Conservation (phyloP, 495 filamentous ascomycete genomes). For the Cladorrhinum samala region DNA sequence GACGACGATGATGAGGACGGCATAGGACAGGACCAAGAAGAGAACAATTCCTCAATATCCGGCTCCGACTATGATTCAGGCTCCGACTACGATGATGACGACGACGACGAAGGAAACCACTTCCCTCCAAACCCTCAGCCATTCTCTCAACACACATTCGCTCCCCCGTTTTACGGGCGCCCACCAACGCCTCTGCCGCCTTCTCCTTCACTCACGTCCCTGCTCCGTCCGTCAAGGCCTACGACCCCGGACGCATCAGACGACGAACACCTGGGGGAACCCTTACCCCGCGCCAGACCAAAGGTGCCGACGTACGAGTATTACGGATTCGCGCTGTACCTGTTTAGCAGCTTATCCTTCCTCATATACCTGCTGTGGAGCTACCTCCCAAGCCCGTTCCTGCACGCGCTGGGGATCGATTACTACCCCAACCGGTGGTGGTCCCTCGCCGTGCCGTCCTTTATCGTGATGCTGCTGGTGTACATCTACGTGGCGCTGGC, state of each 20-base stretch:
- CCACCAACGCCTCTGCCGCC: constrained; percentile 87
- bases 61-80: constrained; percentile 13
- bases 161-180: constrained; percentile 82
- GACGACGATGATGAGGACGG: no score
- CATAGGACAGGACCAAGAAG: constrained; percentile 4
- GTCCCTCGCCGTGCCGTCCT: constrained; percentile 84
- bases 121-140: constrained; percentile 29
- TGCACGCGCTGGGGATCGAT: constrained; percentile 88
- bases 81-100: constrained; percentile 15
- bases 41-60: constrained; percentile 2
- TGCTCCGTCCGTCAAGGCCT: constrained; percentile 85
- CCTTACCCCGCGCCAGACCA: constrained; percentile 79
- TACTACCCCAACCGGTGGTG: constrained; percentile 99
- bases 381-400: constrained; percentile 83
- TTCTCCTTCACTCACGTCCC: constrained; percentile 88
- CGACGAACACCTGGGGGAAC: constrained; percentile 62
- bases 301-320: constrained; percentile 98
- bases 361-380: constrained; percentile 91
- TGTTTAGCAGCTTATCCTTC: constrained; percentile 74
- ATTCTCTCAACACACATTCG: constrained; percentile 56
- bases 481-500: constrained; percentile 95
- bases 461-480: constrained; percentile 78
- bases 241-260: constrained; percentile 89
- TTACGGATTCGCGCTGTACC: constrained; percentile 95
- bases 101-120: constrained; percentile 17